A percentile compares a stretch with the other conserved stretches of the same genome.
Conservation (phyloP, 2,329 filamentous ascomycete genomes). For the Lecanicillium sp. region DNA sequence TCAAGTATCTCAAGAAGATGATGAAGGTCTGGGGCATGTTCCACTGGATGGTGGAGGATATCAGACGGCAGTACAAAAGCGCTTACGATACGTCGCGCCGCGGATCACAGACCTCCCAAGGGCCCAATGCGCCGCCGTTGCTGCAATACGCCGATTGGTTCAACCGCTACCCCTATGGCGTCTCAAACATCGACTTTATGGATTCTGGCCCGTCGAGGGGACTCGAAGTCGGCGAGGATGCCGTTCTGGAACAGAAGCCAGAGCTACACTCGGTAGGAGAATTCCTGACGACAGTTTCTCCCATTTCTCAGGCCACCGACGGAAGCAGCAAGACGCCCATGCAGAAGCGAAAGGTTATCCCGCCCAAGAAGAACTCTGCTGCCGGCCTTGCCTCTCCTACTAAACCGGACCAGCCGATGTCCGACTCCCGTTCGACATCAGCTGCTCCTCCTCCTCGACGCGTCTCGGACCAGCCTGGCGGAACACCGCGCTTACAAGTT, state of each 20-base stretch:
- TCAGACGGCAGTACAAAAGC: constrained; percentile 80
- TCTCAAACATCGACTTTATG: constrained; percentile 76
- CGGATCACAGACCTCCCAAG: constrained; percentile 41
- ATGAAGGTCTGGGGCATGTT: constrained; percentile 99
- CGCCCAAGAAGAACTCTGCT: constrained; percentile 30
- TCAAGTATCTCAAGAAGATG: constrained; percentile 88
- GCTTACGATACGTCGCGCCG: constrained; percentile 75
- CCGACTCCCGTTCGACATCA: constrained; percentile 1
- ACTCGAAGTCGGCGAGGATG: constrained; percentile 78
- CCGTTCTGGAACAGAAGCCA: constrained; percentile 79
- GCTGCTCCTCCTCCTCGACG: background rate
- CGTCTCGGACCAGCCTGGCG: constrained; percentile 9
- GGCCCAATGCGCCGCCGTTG: constrained; percentile 52
- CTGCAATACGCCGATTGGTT: constrained; percentile 99
- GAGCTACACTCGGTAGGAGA: constrained; percentile 93
- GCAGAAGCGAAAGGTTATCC: constrained; percentile 26
- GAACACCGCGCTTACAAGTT: constrained; percentile 26
- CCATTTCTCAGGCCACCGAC: constrained; percentile 47
- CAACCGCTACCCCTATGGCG: constrained; percentile 85
- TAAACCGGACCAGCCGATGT: constrained; percentile 18
- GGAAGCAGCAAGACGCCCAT: constrained; percentile 23
- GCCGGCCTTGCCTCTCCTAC: constrained; percentile 16
- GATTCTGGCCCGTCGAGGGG: constrained; percentile 62
- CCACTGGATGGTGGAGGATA: constrained; percentile 89
- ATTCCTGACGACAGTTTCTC: constrained; percentile 78